A percentile compares a stretch with the other conserved stretches of the same genome.
phyloP scores from a whole-genome alignment of 164 flowering plant species.

The Malania oleifera region DNA sequence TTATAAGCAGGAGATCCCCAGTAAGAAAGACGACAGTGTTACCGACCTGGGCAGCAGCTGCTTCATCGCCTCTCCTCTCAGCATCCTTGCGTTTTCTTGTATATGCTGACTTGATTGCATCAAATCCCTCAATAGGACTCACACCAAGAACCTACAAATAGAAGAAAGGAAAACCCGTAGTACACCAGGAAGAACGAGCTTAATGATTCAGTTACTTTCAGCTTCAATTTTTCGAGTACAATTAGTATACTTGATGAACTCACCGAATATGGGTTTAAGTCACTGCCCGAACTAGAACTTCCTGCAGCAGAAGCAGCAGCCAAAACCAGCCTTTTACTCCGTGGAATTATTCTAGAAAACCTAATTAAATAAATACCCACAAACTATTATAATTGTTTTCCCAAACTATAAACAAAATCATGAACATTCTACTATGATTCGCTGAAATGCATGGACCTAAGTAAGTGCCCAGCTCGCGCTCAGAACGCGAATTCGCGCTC shows the following conservation, averaged over 20 bases:
- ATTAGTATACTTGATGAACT: not conserved
- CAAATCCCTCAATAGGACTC: slow-evolving; percentile 81
- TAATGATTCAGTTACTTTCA: not conserved
- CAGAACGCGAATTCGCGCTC: not conserved
- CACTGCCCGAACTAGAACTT: slow-evolving; percentile 51
- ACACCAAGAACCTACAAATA: slow-evolving; percentile 72
- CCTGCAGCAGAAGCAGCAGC: slow-evolving; percentile 80
- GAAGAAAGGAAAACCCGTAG: not conserved
- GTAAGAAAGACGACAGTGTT: not conserved
- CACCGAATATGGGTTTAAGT: slow-evolving; percentile 84
- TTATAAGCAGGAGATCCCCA: not conserved
- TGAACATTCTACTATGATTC: no score
- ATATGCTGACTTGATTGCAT: slow-evolving; percentile 62
- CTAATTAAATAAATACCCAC: slow-evolving; percentile 28
- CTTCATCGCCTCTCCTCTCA: slow-evolving; percentile 81
- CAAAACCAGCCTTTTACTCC: slow-evolving; percentile 26
- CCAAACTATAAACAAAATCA: no score
- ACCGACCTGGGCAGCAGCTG: slow-evolving; percentile 53
- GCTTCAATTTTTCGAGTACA: not conserved
- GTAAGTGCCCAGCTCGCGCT: not conserved
- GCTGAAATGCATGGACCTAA: no score
- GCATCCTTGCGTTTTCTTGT: slow-evolving; percentile 74
- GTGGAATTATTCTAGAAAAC: slow-evolving; percentile 22
- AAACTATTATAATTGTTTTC: no score
- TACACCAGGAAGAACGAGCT: not conserved